Evolutionary conservation across 2,329 filamentous ascomycete genomes (phyloP).

Genomic region (Diaporthe citri): DNA sequence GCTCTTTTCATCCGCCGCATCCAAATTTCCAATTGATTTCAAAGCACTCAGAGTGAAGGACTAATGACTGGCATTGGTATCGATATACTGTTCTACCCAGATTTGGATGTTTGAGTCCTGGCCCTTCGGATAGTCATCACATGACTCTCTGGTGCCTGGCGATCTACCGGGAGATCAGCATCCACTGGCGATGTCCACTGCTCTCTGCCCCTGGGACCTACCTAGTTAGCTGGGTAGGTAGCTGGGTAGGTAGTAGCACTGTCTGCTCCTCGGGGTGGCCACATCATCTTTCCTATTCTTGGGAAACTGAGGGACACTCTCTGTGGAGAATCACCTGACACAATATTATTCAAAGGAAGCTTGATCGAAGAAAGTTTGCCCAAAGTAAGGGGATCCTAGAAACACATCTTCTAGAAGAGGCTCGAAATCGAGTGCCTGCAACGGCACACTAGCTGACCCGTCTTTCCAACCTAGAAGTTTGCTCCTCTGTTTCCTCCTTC

Average conservation of each 20-base stretch:
- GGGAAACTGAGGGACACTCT: neutral
- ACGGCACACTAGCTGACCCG: neutral
- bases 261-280: no score
- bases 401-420: neutral
- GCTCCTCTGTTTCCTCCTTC: conserved; percentile 11
- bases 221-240: no score
- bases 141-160: neutral
- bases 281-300: neutral
- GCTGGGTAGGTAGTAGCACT: neutral
- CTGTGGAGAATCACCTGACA: neutral
- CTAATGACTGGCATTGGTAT: neutral
- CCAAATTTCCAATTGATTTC: neutral
- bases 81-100: no score
- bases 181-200: neutral
- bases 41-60: neutral
- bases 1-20: neutral
- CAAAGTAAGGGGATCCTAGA: neutral
- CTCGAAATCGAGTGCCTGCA: neutral
- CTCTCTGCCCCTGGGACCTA: neutral
- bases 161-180: conserved; percentile 13
- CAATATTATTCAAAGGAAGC: neutral
- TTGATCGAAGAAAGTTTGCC: neutral
- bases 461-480: neutral
- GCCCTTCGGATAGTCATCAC: neutral
- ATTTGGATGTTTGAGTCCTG: neutral